Percentiles rank a stretch among this genome's conserved stretches.
Evolutionary conservation across 1,139 yeast species (phyloP).

Genomic region (Chernovozyma aurita): DNA sequence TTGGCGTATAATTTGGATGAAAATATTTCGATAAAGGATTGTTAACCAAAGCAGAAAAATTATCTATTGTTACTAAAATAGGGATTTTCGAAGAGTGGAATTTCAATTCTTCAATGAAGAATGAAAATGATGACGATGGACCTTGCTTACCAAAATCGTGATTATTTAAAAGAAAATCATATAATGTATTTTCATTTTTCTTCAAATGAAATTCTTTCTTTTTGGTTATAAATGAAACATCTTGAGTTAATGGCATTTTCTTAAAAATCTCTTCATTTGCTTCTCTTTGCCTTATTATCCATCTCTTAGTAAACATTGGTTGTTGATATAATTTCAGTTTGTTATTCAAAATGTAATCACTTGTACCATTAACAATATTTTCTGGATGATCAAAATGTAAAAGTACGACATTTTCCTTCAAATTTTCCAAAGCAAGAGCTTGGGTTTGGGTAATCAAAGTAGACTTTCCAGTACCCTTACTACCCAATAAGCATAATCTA

Average conservation of each 20-base stretch:
- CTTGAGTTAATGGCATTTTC: conserved; percentile 46
- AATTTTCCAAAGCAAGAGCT: conserved; percentile 46
- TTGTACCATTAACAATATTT: conserved; percentile 63
- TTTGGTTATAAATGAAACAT: conserved; percentile 30
- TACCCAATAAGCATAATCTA: conserved; percentile 62
- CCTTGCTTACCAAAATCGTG: conserved; percentile 37
- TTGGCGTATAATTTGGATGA: conserved; percentile 50
- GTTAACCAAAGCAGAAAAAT: conserved; percentile 62
- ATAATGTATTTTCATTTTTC: conserved; percentile 41
- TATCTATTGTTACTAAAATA: conserved; percentile 69
- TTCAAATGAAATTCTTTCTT: conserved; percentile 28
- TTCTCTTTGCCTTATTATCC: conserved; percentile 52
- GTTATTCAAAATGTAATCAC: conserved; percentile 59
- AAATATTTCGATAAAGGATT: conserved; percentile 57
- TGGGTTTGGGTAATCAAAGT: conserved; percentile 70
- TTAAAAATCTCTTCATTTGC: conserved; percentile 53
- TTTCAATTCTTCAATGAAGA: conserved; percentile 51
- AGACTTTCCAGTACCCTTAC: conserved; percentile 77
- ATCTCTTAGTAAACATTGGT: conserved; percentile 70
- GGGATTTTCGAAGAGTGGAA: conserved; percentile 46
- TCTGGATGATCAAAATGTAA: conserved; percentile 66
- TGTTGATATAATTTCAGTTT: conserved; percentile 56
- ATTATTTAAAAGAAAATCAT: conserved; percentile 33
- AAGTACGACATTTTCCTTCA: conserved; percentile 46
- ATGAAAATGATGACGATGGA: conserved; percentile 41